Evolutionary conservation across 2,329 filamentous ascomycete genomes (phyloP).

Genomic region (Nemania abortiva): DNA sequence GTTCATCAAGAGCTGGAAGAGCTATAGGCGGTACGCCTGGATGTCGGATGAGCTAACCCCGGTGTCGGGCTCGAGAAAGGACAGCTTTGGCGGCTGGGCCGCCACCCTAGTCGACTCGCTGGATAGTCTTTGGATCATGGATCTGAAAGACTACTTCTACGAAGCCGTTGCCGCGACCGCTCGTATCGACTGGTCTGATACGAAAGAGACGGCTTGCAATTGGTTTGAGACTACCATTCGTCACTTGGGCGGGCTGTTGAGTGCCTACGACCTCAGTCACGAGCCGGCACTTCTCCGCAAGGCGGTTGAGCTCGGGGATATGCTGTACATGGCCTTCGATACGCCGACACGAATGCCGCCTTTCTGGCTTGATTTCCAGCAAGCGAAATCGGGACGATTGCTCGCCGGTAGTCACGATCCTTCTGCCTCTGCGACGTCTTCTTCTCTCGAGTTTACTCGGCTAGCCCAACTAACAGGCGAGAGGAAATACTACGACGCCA

Average conservation of each 20-base stretch:
- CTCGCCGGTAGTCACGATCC: conserved; percentile 54
- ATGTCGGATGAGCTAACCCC: conserved; percentile 61
- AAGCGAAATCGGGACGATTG: conserved; percentile 51
- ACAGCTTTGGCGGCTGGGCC: conserved; percentile 62
- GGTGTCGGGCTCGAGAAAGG: conserved; percentile 56
- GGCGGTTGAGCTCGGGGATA: conserved; percentile 59
- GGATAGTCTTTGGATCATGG: conserved; percentile 65
- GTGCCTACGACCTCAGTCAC: conserved; percentile 55
- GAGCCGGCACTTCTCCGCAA: conserved; percentile 56
- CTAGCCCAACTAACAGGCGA: conserved; percentile 79
- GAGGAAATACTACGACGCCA: conserved; percentile 78
- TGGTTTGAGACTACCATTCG: conserved; percentile 60
- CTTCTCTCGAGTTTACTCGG: conserved; percentile 79
- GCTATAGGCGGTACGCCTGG: conserved; percentile 62
- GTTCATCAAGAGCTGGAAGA: conserved; percentile 56
- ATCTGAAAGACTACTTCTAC: conserved; percentile 61
- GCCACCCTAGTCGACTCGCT: conserved; percentile 65
- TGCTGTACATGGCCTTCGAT: conserved; percentile 61
- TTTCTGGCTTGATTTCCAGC: conserved; percentile 60
- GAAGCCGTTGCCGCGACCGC: conserved; percentile 58
- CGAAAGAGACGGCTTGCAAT: conserved; percentile 52
- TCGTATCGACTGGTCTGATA: conserved; percentile 60
- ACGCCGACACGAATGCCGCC: conserved; percentile 60
- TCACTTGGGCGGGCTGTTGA: conserved; percentile 58
- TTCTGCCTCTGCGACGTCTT: conserved; percentile 66